Base-by-base conservation (phyloP, 768 basidiomycete genomes). In the Piloderma croceum region DNA sequence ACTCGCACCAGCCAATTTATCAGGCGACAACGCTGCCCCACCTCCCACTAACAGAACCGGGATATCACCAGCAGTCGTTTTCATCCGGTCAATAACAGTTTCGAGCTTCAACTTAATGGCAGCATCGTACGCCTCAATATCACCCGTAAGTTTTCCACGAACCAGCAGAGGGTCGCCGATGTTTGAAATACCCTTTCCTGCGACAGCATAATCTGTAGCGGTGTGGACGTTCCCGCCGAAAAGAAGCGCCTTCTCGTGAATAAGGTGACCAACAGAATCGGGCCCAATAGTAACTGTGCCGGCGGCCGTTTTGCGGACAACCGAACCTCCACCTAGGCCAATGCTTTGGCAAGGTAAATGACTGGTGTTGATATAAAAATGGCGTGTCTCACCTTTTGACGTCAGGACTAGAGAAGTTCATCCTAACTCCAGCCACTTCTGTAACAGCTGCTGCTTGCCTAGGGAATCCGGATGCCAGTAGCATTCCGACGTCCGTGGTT, bases 21-120 rank as follows among this genome's bases (percentile, higher is more conserved):
- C 57, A 0, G 81, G 79, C 7, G 73, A 66, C 24, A 83, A 64
- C 48, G 82, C 74, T 0, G 76, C 73, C 4, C 81, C 81, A 12
- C 81, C 81, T 18, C 81, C 81, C 25, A 82, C 81, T 2, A 83
- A 68, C 21, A 80, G 67, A 9, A 81, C 66, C 19, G 77, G 71
- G 32, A 73, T 65, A 50, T 76, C 73, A 19, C 71, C 70, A 2
- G 71, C 69, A 23, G 69, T 72, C 4, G 79, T 82, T 64, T 83
- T 83, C 79, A 83, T 81, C 19, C 58, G 58, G 50, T 82, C 81
- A 7, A 81, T 57, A 2, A 68, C 68, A 11, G 61, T 61, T 60
- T 83, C 69, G 11, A 70, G 39, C 47, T 65, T 58, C 31, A 43
- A 49, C 51, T 67, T 71, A 50, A 78, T 71, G 20, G 55, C 59